Base-by-base conservation (phyloP, 2,329 filamentous ascomycete species). In the Penicillium digitatum region DNA sequence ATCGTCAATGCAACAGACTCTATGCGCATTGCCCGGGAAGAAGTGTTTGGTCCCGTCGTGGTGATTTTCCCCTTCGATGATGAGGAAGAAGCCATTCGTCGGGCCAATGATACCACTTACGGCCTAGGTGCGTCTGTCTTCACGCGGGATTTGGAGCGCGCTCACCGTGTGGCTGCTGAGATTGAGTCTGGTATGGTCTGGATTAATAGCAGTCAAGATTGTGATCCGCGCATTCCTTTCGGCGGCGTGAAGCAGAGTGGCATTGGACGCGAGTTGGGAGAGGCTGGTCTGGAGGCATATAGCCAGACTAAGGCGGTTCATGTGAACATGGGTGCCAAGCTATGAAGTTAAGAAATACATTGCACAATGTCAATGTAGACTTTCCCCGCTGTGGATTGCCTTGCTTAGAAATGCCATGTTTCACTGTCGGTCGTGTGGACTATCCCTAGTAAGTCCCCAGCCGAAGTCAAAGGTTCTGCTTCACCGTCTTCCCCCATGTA, bases 221-320 rank as follows among this genome's bases (percentile, higher is more conserved):
- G 71, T 39, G 74, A 77, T 56, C 69, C 69, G 2, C 63, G 73
- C 0, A 63, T 77, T 10, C 73, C 75, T 0, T 77, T 76, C 55
- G 75, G 75, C 20, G 75, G 75, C 47, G 74, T 77, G 18, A 77
- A 77, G 65, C 74, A 77, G 62, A 76, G 72, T 52, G 76, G 76
- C 20, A 76, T 83, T 66, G 81, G 81, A 0, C 67, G 80, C 20
- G 77, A 83, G 57, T 60, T 76, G 54, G 73, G 74, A 6, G 71
- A 74, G 59, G 74, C 73, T 49, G 74, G 74, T 4, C 49, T 76
- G 46, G 72, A 74, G 32, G 73, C 71, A 14, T 76, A 75, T 55
- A 66, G 61, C 10, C 73, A 75, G 61, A 62, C 69, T 5, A 75
- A 75, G 65, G 68, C 72, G 24, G 69, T 76, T 14, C 73, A 76